These are phyloP conservation scores for Tetrahymena elliotti DNA, from an alignment of 73 alveolate species.

Conservation along the genomic window DNA sequence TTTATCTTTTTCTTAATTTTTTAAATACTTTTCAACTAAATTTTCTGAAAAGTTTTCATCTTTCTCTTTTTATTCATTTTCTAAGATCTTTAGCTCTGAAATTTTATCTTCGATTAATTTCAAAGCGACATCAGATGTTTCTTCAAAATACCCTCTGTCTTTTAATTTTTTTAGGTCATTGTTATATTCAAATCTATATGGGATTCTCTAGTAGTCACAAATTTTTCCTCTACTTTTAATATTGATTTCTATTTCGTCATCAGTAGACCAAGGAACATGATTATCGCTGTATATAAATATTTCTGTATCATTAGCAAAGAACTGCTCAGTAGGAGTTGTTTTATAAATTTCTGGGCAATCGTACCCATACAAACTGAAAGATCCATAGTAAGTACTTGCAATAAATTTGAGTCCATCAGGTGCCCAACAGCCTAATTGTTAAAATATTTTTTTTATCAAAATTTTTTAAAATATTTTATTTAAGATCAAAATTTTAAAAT, in stretches of 20 bases:
- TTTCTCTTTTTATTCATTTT: not conserved
- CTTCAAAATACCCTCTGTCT: not conserved
- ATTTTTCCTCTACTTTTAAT: conserved; percentile 29
- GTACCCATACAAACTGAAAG: conserved; percentile 37
- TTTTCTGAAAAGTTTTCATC: not conserved
- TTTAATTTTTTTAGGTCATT: not conserved
- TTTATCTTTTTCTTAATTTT: not conserved
- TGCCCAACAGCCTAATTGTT: conserved; percentile 17
- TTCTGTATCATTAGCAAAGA: conserved; percentile 30
- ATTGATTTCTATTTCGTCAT: conserved; percentile 33
- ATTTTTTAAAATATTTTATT: no score
- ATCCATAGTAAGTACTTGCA: conserved; percentile 30
- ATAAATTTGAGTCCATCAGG: conserved; percentile 37
- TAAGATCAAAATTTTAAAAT: no score
- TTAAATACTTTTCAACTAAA: not conserved
- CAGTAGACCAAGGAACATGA: conserved; percentile 26
- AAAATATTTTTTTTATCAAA: not conserved
- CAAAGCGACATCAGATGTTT: not conserved
- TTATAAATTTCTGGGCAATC: conserved; percentile 13
- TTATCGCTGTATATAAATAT: conserved; percentile 20
- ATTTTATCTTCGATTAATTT: not conserved
- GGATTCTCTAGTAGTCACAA: conserved; percentile 35
- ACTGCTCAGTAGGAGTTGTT: conserved; percentile 25
- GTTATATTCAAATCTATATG: conserved; percentile 18
- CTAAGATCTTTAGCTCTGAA: not conserved